Conservation (phyloP, 768 basidiomycete genomes). For the Hydnum rufescens region DNA sequence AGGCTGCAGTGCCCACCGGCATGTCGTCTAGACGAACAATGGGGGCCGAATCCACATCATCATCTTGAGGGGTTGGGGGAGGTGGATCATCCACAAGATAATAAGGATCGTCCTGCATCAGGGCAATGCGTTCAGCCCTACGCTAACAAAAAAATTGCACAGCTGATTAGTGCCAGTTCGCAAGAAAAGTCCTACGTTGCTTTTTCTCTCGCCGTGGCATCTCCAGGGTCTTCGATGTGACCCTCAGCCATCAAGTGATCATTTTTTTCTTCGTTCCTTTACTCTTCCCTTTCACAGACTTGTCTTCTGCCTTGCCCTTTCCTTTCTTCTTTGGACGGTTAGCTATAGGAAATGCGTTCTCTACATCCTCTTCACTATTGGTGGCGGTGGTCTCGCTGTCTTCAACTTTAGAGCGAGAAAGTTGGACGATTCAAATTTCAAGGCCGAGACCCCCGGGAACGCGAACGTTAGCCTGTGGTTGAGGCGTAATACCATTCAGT, state of each 20-base stretch:
- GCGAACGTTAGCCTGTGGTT: slow-evolving; percentile 64
- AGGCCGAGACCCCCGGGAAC: slow-evolving; percentile 74
- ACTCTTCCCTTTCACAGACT: slow-evolving; percentile 15
- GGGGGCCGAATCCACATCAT: neutral
- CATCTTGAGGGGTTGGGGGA: neutral
- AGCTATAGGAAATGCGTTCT: slow-evolving; percentile 19
- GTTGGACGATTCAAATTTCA: slow-evolving; percentile 63
- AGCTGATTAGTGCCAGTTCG: slow-evolving; percentile 1
- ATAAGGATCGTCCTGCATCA: slow-evolving; percentile 73
- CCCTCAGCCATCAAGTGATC: slow-evolving; percentile 27
- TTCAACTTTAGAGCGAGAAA: neutral
- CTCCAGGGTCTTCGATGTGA: slow-evolving; percentile 15
- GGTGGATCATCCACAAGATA: slow-evolving; percentile 43
- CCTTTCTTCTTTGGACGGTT: slow-evolving; percentile 17
- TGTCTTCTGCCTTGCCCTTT: slow-evolving; percentile 25
- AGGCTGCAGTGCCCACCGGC: neutral
- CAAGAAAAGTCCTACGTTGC: slow-evolving; percentile 28
- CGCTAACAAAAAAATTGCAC: slow-evolving; percentile 29
- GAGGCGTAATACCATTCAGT: slow-evolving; percentile 62
- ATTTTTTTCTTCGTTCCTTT: slow-evolving; percentile 24
- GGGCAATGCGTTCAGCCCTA: slow-evolving; percentile 54
- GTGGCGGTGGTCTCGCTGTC: neutral
- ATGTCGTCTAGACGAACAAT: neutral
- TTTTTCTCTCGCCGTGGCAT: slow-evolving; percentile 23
- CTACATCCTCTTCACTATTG: slow-evolving; percentile 18